These are phyloP conservation scores for Penicillium salamii DNA, from an alignment of 495 filamentous ascomycete species.

Conservation along the genomic window DNA sequence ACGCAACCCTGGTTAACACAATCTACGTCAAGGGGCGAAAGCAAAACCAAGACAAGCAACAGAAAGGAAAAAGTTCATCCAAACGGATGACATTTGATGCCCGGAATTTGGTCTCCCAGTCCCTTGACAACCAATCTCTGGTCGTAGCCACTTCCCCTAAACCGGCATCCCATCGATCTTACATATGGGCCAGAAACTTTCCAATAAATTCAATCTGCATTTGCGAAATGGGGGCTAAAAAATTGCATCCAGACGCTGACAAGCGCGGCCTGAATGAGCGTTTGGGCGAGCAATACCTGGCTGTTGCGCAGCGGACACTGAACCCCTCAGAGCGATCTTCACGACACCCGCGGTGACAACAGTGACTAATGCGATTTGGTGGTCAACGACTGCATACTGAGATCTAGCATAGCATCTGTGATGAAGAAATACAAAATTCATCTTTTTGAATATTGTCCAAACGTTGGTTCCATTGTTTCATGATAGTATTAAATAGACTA, in stretches of 20 bases:
- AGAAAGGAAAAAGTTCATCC: slow-evolving; percentile 30
- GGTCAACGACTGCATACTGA: too few species aligned
- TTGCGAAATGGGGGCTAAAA: slow-evolving; percentile 76
- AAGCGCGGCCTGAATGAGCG: slow-evolving; percentile 29
- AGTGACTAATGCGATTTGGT: too few species aligned
- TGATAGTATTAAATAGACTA: slow-evolving; percentile 4
- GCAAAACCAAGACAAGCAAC: slow-evolving; percentile 20
- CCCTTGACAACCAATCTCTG: slow-evolving; percentile 29
- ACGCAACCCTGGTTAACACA: slow-evolving; percentile 87
- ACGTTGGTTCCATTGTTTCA: slow-evolving; percentile 1
- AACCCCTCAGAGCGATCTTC: slow-evolving; percentile 3
- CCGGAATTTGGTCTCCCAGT: slow-evolving; percentile 27
- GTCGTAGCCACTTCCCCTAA: background rate
- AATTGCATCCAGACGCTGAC: slow-evolving; percentile 33
- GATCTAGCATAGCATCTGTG: too few species aligned
- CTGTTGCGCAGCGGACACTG: slow-evolving; percentile 37
- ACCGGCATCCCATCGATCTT: slow-evolving; percentile 17
- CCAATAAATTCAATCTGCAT: slow-evolving; percentile 63
- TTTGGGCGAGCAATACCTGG: slow-evolving; percentile 42
- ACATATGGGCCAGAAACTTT: slow-evolving; percentile 62
- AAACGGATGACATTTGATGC: slow-evolving; percentile 39
- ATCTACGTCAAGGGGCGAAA: slow-evolving; percentile 60
- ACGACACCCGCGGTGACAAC: too few species aligned
- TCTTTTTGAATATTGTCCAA: background rate
- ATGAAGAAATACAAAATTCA: too few species aligned